Evolutionary conservation across 768 basidiomycete species (phyloP).

Genomic region (Tricholomella constricta): DNA sequence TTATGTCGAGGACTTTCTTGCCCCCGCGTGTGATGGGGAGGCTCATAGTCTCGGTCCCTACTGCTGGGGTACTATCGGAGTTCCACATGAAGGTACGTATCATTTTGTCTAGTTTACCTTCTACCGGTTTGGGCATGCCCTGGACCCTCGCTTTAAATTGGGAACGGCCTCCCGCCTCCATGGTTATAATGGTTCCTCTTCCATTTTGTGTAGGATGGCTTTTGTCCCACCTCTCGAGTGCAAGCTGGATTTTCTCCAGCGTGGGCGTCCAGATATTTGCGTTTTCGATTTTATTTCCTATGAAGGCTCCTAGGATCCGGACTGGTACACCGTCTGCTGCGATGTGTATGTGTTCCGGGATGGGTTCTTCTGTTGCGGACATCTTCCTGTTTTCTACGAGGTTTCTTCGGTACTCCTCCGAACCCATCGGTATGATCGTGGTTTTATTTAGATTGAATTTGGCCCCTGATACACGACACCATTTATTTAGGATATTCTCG

Average conservation of each 20-base stretch:
- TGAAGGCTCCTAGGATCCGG: background rate
- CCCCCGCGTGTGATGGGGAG: background rate
- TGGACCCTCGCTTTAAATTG: background rate
- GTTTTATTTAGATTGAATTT: too few relatives aligned
- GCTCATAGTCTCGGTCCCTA: background rate
- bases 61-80: background rate
- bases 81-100: background rate
- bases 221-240: too few relatives aligned
- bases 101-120: background rate
- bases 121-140: background rate
- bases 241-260: background rate
- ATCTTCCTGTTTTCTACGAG: background rate
- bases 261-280: conserved; percentile 4
- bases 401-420: background rate
- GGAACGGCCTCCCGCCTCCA: background rate
- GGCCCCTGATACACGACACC: too few relatives aligned
- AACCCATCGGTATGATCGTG: background rate
- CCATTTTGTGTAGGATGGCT: background rate
- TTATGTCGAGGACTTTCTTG: background rate
- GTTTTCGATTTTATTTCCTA: background rate
- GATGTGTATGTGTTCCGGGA: background rate
- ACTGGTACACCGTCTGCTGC: background rate
- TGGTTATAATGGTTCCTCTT: background rate
- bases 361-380: background rate
- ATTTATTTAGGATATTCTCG: background rate